Conservation (phyloP, 2,329 filamentous ascomycete species). For the Tolypocladium amazonense region DNA sequence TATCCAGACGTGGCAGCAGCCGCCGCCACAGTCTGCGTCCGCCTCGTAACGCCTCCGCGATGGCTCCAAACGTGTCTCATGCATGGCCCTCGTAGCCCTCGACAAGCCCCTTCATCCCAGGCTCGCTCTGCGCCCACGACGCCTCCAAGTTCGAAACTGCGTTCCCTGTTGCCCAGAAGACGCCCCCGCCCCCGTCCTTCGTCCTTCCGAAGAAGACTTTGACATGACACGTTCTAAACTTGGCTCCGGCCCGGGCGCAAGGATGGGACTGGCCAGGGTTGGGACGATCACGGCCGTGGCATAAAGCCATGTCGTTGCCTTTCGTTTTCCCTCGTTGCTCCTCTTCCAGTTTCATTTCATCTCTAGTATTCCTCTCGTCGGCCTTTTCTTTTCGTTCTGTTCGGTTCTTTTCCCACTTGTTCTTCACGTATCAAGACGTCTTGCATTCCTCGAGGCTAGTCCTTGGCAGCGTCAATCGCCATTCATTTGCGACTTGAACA, state of each 20-base stretch:
- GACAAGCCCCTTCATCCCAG: constrained; percentile 3
- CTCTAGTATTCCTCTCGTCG: neutral
- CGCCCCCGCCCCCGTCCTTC: neutral
- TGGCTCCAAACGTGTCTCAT: constrained; percentile 8
- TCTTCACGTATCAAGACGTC: neutral
- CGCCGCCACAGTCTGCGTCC: neutral
- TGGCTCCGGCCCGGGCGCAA: neutral
- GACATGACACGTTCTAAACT: neutral
- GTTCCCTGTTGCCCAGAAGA: neutral
- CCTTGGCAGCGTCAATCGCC: constrained; percentile 18
- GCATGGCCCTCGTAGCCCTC: neutral
- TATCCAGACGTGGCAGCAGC: neutral
- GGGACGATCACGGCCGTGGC: neutral
- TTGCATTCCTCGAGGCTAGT: constrained; percentile 28
- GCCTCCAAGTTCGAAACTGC: neutral
- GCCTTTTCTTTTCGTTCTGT: neutral
- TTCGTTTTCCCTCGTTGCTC: neutral
- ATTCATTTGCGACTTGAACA: neutral
- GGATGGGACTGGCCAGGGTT: neutral
- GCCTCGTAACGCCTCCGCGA: neutral
- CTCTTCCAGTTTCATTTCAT: neutral
- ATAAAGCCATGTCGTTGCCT: neutral
- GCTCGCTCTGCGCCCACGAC: neutral
- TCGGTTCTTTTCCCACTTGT: neutral
- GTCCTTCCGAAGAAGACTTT: neutral